These are phyloP conservation scores for Microsporum audouinii DNA, from an alignment of 2,329 filamentous ascomycete species.

Conservation along the genomic window DNA sequence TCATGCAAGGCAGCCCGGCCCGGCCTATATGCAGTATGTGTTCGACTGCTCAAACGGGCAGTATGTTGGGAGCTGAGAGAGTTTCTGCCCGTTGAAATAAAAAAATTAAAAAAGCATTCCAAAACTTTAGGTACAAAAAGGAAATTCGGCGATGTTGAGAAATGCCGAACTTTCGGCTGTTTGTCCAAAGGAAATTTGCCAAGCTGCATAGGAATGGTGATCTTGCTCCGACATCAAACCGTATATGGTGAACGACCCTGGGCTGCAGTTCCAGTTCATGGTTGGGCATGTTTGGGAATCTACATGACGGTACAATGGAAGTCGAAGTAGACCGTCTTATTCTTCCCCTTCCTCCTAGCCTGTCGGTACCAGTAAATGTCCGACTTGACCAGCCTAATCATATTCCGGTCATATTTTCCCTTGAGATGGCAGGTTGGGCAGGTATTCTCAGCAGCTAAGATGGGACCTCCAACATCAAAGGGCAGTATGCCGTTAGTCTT, in stretches of 20 bases:
- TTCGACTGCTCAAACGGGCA: neutral
- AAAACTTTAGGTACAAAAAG: slow-evolving; percentile 1
- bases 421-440: slow-evolving; percentile 25
- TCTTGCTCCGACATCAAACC: neutral
- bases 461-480: slow-evolving; percentile 11
- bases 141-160: neutral
- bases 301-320: slow-evolving; percentile 12
- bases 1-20: neutral
- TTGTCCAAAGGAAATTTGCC: slow-evolving; percentile 1
- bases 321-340: slow-evolving; percentile 6
- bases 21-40: neutral
- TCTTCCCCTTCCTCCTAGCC: neutral
- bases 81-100: neutral
- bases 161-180: slow-evolving; percentile 2
- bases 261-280: neutral
- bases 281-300: neutral
- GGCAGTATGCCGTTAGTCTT: slow-evolving; percentile 9
- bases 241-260: neutral
- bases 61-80: neutral
- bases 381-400: slow-evolving; percentile 18
- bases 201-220: neutral
- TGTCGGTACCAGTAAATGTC: slow-evolving; percentile 8
- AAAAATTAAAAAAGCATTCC: neutral
- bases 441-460: slow-evolving; percentile 15
- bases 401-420: slow-evolving; percentile 24